Evolutionary conservation across 1,284 basidiomycete species (phyloP).

Genomic region (Chondrostereum purpureum): DNA sequence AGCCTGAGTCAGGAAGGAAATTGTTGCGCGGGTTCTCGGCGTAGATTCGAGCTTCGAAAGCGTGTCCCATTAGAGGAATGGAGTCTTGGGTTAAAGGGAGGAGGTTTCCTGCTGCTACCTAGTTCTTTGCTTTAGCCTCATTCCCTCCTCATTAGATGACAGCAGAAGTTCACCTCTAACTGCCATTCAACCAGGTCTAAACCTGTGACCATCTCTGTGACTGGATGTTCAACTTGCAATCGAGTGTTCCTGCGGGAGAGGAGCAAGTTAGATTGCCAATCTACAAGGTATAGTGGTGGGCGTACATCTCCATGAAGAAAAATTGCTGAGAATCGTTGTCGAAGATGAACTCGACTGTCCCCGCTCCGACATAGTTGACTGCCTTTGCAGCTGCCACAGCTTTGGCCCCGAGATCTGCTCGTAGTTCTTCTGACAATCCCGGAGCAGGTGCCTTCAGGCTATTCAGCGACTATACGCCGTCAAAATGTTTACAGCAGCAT

Average conservation of each 20-base stretch:
- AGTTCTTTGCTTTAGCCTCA: background rate
- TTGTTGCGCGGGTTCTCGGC: constrained; percentile 92
- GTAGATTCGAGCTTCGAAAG: constrained; percentile 96
- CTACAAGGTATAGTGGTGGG: constrained; percentile 8
- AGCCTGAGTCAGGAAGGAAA: constrained; percentile 89
- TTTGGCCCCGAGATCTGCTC: constrained; percentile 78
- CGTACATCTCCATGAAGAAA: constrained; percentile 92
- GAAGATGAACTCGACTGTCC: constrained; percentile 92
- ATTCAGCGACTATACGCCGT: background rate
- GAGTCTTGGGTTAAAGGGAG: constrained; percentile 73
- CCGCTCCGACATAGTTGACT: constrained; percentile 86
- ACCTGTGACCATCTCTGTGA: constrained; percentile 93
- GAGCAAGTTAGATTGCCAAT: constrained; percentile 5
- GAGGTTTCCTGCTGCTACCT: constrained; percentile 85
- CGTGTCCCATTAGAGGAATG: constrained; percentile 83
- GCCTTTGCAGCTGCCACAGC: constrained; percentile 89
- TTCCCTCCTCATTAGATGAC: constrained; percentile 3
- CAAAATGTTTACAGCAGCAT: constrained; percentile 9
- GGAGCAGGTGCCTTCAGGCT: constrained; percentile 82
- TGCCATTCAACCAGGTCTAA: constrained; percentile 95
- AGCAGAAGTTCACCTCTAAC: constrained; percentile 49
- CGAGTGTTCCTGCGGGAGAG: constrained; percentile 72
- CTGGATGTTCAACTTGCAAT: constrained; percentile 90
- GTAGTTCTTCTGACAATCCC: constrained; percentile 68
- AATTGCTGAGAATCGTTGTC: constrained; percentile 82